Conservation (phyloP, 768 basidiomycete species). For the Termitomyces sp. region DNA sequence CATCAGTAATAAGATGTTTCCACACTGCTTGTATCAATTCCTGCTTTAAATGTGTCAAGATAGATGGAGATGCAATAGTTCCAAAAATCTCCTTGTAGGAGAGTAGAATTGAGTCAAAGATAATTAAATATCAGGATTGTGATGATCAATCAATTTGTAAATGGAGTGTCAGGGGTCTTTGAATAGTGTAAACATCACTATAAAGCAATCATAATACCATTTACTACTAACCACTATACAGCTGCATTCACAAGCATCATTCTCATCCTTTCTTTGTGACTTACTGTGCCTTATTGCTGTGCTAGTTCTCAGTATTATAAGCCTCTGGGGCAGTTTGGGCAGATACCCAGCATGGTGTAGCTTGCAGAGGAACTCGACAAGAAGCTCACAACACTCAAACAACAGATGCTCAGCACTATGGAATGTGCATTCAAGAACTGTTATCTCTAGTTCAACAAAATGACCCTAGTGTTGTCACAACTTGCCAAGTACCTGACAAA, state of each 20-base stretch:
- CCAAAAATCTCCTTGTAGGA: too few species aligned
- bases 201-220: neutral
- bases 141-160: neutral
- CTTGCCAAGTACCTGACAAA: constrained; percentile 77
- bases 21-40: too few species aligned
- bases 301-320: constrained; percentile 21
- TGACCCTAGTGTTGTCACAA: constrained; percentile 86
- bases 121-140: neutral
- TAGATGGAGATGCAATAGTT: too few species aligned
- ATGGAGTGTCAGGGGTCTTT: constrained; percentile 1
- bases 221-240: neutral
- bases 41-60: too few species aligned
- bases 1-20: too few species aligned
- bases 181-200: neutral
- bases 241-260: neutral
- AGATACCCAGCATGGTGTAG: constrained; percentile 91
- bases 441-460: constrained; percentile 72
- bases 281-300: constrained; percentile 11
- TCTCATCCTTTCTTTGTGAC: constrained; percentile 11
- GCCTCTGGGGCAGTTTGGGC: constrained; percentile 4
- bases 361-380: constrained; percentile 67
- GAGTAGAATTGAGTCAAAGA: too few species aligned
- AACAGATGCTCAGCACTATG: constrained; percentile 74
- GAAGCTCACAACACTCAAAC: constrained; percentile 62
- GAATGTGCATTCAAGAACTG: constrained; percentile 83